phyloP scores from a whole-genome alignment of 352 stramenopile genomes.

The Pythium rhizo-oryzae region DNA sequence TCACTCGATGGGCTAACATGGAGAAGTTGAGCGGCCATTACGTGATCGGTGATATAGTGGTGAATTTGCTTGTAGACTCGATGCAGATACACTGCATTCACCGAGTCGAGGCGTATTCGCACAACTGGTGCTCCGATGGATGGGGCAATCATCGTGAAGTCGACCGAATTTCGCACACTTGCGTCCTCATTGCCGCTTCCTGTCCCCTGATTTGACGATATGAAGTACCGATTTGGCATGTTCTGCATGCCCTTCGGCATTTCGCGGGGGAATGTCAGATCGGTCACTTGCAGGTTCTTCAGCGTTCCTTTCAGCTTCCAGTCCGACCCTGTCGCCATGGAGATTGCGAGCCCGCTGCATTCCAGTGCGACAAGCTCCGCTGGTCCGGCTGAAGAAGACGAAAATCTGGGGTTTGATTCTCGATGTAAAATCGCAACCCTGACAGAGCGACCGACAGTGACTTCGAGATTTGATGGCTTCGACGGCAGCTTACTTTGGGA shows the following conservation, averaged over 20 bases:
- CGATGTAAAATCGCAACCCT: slow-evolving; percentile 33
- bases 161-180: slow-evolving; percentile 53
- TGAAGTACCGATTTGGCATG: slow-evolving; percentile 70
- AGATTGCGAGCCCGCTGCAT: slow-evolving; percentile 24
- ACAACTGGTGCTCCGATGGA: neutral
- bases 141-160: slow-evolving; percentile 39
- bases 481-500: slow-evolving; percentile 11
- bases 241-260: slow-evolving; percentile 31
- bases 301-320: slow-evolving; percentile 60
- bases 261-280: slow-evolving; percentile 54
- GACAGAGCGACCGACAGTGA: slow-evolving; percentile 26
- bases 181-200: slow-evolving; percentile 31
- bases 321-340: slow-evolving; percentile 3
- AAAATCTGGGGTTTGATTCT: slow-evolving; percentile 20
- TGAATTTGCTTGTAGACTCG: slow-evolving; percentile 88
- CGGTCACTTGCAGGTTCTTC: slow-evolving; percentile 70
- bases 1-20: neutral
- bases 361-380: slow-evolving; percentile 28
- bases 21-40: slow-evolving; percentile 15
- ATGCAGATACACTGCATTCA: slow-evolving; percentile 83
- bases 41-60: slow-evolving; percentile 70
- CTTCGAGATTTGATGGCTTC: slow-evolving; percentile 29
- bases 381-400: slow-evolving; percentile 11
- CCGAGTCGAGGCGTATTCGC: slow-evolving; percentile 65
- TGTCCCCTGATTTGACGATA: slow-evolving; percentile 59